Evolutionary conservation across 2,329 filamentous ascomycete genomes (phyloP).

Genomic region (Botrytis pseudocinerea): DNA sequence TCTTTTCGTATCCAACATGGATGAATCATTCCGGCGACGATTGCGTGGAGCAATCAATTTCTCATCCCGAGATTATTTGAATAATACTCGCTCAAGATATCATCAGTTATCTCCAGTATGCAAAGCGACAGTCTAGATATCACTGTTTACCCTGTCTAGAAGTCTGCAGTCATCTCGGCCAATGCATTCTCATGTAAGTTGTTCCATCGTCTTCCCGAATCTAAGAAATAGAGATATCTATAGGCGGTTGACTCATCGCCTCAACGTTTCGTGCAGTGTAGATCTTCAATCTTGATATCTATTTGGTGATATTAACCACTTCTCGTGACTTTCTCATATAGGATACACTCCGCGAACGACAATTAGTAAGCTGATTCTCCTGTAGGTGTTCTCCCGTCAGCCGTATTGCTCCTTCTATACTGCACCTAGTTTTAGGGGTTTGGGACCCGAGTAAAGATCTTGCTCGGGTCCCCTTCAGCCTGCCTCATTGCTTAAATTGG

Average conservation of each 20-base stretch:
- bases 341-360: not conserved
- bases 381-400: not conserved
- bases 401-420: not conserved
- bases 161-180: not conserved
- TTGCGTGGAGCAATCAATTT: no score
- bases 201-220: not conserved
- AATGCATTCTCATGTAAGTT: conserved; percentile 4
- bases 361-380: not conserved
- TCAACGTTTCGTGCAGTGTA: not conserved
- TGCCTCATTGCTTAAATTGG: conserved; percentile 10
- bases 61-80: not conserved
- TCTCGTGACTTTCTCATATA: not conserved
- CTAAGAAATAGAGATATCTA: not conserved
- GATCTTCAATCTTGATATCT: not conserved
- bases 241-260: not conserved
- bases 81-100: not conserved
- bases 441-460: not conserved
- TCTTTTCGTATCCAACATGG: not conserved
- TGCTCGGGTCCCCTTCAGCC: conserved; percentile 15
- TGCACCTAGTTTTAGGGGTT: not conserved
- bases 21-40: not conserved
- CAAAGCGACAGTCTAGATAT: not conserved
- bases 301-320: not conserved
- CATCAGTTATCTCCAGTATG: not conserved
- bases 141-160: not conserved